phyloP scores from a whole-genome alignment of 179 eudicot genomes.

The Spergularia azorica region DNA sequence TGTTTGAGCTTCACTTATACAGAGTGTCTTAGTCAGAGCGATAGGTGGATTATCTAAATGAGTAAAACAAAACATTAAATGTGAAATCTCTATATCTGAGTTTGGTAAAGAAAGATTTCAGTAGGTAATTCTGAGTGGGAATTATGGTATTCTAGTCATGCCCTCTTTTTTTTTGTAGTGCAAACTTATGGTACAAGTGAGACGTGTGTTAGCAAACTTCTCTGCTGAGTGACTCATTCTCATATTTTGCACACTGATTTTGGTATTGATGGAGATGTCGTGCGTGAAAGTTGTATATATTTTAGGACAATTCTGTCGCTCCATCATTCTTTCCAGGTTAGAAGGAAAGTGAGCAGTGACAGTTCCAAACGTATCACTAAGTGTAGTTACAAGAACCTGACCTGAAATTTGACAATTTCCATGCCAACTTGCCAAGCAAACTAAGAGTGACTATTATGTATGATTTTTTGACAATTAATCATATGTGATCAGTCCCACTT shows the following conservation, averaged over 20 bases:
- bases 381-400: too few relatives aligned
- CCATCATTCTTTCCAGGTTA: neutral
- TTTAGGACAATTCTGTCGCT: neutral
- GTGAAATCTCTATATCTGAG: neutral
- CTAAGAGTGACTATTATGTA: too few relatives aligned
- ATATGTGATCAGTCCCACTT: too few relatives aligned
- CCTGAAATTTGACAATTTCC: too few relatives aligned
- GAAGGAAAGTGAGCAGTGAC: too few relatives aligned
- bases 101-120: neutral
- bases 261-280: neutral
- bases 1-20: neutral
- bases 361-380: too few relatives aligned
- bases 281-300: neutral
- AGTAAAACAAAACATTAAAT: neutral
- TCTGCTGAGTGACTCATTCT: neutral
- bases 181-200: neutral
- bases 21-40: neutral
- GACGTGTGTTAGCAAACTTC: neutral
- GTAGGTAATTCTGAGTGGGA: neutral
- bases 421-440: too few relatives aligned
- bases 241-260: neutral
- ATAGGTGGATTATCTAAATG: neutral
- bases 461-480: too few relatives aligned
- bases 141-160: neutral
- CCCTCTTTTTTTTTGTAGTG: neutral